Base-by-base conservation (phyloP, 83 land plant species). In the Thuja plicata region DNA sequence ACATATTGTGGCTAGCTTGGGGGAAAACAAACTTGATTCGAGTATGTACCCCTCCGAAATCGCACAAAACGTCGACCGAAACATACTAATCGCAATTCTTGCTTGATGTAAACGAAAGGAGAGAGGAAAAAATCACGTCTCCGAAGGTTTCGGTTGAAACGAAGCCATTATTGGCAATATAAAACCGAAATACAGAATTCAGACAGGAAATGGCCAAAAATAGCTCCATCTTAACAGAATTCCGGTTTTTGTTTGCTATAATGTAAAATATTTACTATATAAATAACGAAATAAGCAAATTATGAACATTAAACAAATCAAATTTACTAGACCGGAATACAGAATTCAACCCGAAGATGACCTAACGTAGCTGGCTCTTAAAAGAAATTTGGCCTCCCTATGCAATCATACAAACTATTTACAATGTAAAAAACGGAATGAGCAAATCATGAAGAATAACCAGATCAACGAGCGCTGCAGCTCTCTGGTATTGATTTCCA, bases 401-500 rank as follows among this genome's bases (percentile, higher is more conserved):
- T 74, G 38, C 78, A 11, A 74, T 74, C 9, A 34, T 74, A 13
- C 12, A 32, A 74, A 10, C 17, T 34, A 40, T 43, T 43, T 81
- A 81, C 84, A 1, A 43, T 82, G 11, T 45, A 82, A 24, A 43
- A 10, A 30, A 24, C 16, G 27, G n/a, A 21, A 82, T 27, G 34
- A 82, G 54, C 24, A 82, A 46, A 82, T 82, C 24, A 73, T 82
- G 84, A 82, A 41, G 84, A 89, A 91, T 4, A 12, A 95, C 96
- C 91, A 95, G 91, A 89, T 95, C 96, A 57, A 95, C 95, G 40
- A 95, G 93, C 21, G 96, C 96, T 16, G 95, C 96, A 2, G 95
- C 96, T 88, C 89, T 95, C 90, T 94, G 91, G 73, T 91, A 95
- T 2, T 66, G 89, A 15, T 91, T 86, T 60, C 95, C 96, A 78